Percentiles rank a stretch among this genome's conserved stretches.
Evolutionary conservation across 2,329 filamentous ascomycete species (phyloP).

Genomic region (Aspergillus awamori): DNA sequence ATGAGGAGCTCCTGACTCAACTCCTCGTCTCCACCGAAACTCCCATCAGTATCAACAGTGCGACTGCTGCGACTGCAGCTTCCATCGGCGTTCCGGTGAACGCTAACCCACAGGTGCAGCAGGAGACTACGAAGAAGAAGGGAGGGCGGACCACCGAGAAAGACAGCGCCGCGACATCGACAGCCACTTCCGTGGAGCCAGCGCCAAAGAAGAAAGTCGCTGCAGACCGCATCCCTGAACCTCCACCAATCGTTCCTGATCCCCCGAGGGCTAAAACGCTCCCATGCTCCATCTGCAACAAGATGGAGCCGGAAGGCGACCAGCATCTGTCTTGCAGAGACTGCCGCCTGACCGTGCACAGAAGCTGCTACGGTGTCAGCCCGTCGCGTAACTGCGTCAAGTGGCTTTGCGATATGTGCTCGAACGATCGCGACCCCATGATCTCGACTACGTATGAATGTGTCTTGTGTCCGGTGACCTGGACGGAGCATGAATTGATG

Average conservation of each 20-base stretch:
- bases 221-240: slow-evolving; percentile 58
- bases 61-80: slow-evolving; percentile 48
- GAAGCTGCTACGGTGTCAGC: slow-evolving; percentile 87
- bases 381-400: slow-evolving; percentile 69
- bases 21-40: slow-evolving; percentile 50
- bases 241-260: slow-evolving; percentile 70
- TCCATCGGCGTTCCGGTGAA: slow-evolving; percentile 47
- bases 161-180: slow-evolving; percentile 53
- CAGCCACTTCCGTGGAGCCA: slow-evolving; percentile 48
- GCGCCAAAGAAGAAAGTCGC: slow-evolving; percentile 65
- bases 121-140: slow-evolving; percentile 65
- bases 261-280: slow-evolving; percentile 76
- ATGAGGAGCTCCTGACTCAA: slow-evolving; percentile 73
- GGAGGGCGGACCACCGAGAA: slow-evolving; percentile 53
- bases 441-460: slow-evolving; percentile 96
- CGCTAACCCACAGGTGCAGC: slow-evolving; percentile 34
- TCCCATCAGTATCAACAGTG: slow-evolving; percentile 47
- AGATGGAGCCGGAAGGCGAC: slow-evolving; percentile 71
- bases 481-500: slow-evolving; percentile 79
- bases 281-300: slow-evolving; percentile 82
- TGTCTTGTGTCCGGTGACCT: slow-evolving; percentile 82
- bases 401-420: slow-evolving; percentile 95
- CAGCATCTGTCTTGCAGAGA: slow-evolving; percentile 79
- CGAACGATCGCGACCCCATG: slow-evolving; percentile 88
- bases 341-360: slow-evolving; percentile 89